Base-by-base conservation (phyloP, 805 yeast species). In the Komagataella pseudopastoris region DNA sequence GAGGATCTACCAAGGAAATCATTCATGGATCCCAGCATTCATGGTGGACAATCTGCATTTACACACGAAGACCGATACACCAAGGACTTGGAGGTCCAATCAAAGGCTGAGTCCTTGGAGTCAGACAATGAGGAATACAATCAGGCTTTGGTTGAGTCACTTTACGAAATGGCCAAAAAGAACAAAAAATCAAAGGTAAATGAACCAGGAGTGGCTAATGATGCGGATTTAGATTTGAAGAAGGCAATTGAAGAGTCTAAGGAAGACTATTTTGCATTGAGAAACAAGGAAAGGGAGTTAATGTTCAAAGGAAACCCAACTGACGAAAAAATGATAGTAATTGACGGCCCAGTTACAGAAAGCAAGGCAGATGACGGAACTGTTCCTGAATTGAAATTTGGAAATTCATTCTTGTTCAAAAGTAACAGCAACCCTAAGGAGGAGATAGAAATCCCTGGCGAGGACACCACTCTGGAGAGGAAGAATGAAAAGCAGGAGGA, bases 211-310 rank as follows among this genome's bases (percentile, higher is more conserved):
- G 23, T 16, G 7, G 16, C 6, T 14, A 18, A 23, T 24, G 53
- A 59, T 14, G 58, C 55, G 4, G 53, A 53, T 1, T 58, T 59
- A n/a, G 20, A 66, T 17, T 59, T 80, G 30, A 63, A 65, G 53
- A 58, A 59, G 45, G 83, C 85, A 0, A 71, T 79, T 45, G 75
- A 71, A 49, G 67, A 64, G 44, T 75, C 79, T 2, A 72, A 74
- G 52, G 57, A 61, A 51, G 81, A 78, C 44, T 70, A 70, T 39
- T 50, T 58, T 12, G 50, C 55, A 4, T 52, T 66, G 52, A 58
- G 63, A 23, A 60, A 63, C 24, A 55, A 66, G 48, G 69, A 66
- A 49, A 58, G 59, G 45, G 53, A 60, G 36, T 43, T 52, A 22
- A 44, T 18, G 46, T 47, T 47, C 30, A 47, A 47, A 17, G 49